phyloP scores from a whole-genome alignment of 176 grass and related monocot genomes.

The Tillandsia fasciculata region DNA sequence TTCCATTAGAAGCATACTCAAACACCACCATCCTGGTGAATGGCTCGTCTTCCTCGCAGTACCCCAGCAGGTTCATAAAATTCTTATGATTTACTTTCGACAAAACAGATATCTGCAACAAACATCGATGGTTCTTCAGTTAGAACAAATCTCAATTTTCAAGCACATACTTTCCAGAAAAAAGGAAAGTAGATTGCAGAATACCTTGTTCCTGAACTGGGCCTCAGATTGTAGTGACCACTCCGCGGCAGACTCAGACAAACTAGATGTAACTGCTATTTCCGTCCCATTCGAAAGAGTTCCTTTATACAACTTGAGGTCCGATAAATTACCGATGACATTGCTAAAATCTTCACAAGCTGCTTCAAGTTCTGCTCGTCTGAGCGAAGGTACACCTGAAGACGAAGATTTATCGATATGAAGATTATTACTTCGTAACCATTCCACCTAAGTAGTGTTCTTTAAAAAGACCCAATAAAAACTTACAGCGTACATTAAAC shows the following conservation, averaged over 20 bases:
- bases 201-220: slow-evolving; percentile 76
- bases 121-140: slow-evolving; percentile 2
- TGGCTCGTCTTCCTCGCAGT: slow-evolving; percentile 81
- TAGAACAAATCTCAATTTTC: slow-evolving; percentile 1
- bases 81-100: slow-evolving; percentile 74
- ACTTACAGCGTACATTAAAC: too few relatives aligned
- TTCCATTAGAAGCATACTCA: slow-evolving; percentile 83
- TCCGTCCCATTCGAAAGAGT: slow-evolving; percentile 73
- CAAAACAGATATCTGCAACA: slow-evolving; percentile 44
- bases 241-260: slow-evolving; percentile 25
- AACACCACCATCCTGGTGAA: slow-evolving; percentile 88
- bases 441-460: too few relatives aligned
- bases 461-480: too few relatives aligned
- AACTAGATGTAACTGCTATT: slow-evolving; percentile 66
- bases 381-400: slow-evolving; percentile 49
- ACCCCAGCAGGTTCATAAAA: slow-evolving; percentile 80
- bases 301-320: slow-evolving; percentile 65
- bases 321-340: slow-evolving; percentile 47
- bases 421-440: too few relatives aligned
- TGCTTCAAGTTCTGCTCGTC: slow-evolving; percentile 50
- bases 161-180: neutral
- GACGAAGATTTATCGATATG: neutral
- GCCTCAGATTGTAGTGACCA: slow-evolving; percentile 49
- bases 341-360: slow-evolving; percentile 94
- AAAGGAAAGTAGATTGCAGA: neutral